Conservation (phyloP, 441 rosid species). For the Flueggea neowawraea region DNA sequence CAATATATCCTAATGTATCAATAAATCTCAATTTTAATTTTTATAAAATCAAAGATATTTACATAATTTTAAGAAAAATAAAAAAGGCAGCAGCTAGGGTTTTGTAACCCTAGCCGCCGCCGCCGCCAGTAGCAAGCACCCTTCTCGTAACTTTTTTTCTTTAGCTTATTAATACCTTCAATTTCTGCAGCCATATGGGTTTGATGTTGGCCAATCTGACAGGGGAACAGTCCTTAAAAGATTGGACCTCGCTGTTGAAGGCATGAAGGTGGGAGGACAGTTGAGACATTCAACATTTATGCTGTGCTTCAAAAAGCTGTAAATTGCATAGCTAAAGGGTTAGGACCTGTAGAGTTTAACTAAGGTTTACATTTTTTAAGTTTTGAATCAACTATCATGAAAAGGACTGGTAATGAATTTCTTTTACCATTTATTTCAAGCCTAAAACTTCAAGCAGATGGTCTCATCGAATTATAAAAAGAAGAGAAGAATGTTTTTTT, state of each 20-base stretch:
- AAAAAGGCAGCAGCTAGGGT: too few species aligned
- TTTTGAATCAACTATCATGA: neutral
- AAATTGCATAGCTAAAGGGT: neutral
- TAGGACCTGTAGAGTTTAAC: neutral
- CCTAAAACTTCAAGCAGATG: neutral
- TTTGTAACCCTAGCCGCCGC: too few species aligned
- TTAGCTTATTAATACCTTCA: slow-evolving; percentile 6
- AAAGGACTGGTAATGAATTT: neutral
- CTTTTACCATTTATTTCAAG: neutral
- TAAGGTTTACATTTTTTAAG: neutral
- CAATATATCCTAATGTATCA: too few species aligned
- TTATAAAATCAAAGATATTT: too few species aligned
- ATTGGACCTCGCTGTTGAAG: slow-evolving; percentile 83
- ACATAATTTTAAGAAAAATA: too few species aligned
- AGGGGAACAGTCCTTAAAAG: slow-evolving; percentile 86
- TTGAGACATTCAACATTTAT: slow-evolving; percentile 21
- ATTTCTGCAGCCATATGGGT: slow-evolving; percentile 81
- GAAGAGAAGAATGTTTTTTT: neutral
- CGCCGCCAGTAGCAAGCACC: too few species aligned
- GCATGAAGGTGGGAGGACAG: slow-evolving; percentile 95
- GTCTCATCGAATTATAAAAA: too few species aligned
- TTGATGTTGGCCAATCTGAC: slow-evolving; percentile 95
- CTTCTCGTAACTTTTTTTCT: neutral
- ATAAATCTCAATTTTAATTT: too few species aligned
- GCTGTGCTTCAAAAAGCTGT: neutral